A percentile compares a stretch with the other conserved stretches of the same genome.
These are phyloP conservation scores for Monosporascus sp. DNA, from an alignment of 2,329 filamentous ascomycete genomes.

Conservation along the genomic window DNA sequence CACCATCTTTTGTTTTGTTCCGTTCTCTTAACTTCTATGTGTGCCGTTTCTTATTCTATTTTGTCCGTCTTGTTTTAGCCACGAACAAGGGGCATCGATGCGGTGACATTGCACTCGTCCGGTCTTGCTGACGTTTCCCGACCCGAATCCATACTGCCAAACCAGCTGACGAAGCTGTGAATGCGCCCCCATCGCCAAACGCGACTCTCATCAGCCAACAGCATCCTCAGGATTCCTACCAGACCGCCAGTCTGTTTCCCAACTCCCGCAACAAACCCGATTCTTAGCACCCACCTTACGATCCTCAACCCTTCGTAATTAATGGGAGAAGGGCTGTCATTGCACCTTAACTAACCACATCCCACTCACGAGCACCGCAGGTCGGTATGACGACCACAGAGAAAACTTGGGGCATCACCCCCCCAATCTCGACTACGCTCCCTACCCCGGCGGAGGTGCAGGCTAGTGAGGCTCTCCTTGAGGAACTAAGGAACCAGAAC, in stretches of 20 bases:
- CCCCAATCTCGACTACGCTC: slow-evolving; percentile 70
- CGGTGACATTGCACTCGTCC: neutral
- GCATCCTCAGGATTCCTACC: neutral
- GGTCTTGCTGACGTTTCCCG: neutral
- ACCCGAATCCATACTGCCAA: neutral
- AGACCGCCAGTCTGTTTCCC: neutral
- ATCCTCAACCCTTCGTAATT: neutral
- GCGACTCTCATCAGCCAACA: neutral
- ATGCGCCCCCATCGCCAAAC: neutral
- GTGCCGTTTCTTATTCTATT: no score
- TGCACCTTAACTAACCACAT: neutral
- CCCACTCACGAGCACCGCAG: neutral
- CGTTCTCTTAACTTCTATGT: no score
- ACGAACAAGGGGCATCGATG: no score
- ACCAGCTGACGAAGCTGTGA: neutral
- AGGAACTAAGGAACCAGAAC: slow-evolving; percentile 81
- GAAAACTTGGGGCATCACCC: slow-evolving; percentile 61
- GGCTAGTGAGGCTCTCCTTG: slow-evolving; percentile 72
- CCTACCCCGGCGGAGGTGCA: slow-evolving; percentile 74
- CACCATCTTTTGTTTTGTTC: no score
- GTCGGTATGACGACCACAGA: slow-evolving; percentile 22
- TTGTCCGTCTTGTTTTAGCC: no score
- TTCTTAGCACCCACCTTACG: neutral
- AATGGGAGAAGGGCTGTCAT: neutral
- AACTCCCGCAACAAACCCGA: neutral